Base-by-base conservation (phyloP, 345 rosid species). In the Physaria fendleri region DNA sequence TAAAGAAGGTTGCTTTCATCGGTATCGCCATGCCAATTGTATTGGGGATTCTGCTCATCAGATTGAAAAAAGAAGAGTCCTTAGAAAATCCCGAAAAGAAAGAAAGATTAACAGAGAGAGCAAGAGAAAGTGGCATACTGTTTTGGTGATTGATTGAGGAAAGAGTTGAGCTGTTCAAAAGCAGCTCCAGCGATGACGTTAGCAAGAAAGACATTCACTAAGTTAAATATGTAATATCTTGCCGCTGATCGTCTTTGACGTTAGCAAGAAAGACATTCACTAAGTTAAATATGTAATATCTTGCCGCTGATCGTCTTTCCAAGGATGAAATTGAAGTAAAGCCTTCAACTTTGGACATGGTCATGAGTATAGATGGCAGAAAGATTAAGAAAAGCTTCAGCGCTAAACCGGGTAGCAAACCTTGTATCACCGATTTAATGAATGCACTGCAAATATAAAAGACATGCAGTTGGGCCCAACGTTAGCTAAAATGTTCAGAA, bases 321-420 rank as follows among this genome's bases (percentile, higher is more conserved):
- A 93, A 71, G 45, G 74, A 79, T 30, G 99, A 93, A 20, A 76
- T 16, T 15, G 99, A 79, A 44, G 55, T 64, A 68, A 88, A 88
- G 64, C 99, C 99, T 77, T 93, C 99, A 32, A 93, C 84, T 67
- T 85, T 86, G n/a, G 99, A 79, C 97, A 93, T 88, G 55, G 82
- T 80, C 99, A 93, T 93, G 71, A 93, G 65, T 64, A 93, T 88
- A 4, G 82, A 41, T n/a, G 99, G 99, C 35, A 93, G 79, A 67
- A 93, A 93, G 57, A 93, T 88, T 72, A 93, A 90, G 72, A 93
- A 93, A 56, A 93, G 94, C 86, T 93, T 93, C 83, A 93, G 58
- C 0, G 48, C 97, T 15, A 93, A 68, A 50, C 99, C 99, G 0
- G 99, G 85, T 7, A 93, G 81, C 76, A 88, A 74, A 66, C 99